Evolutionary conservation across 2,329 filamentous ascomycete species (phyloP).

Genomic region (Talaromyces sp.): DNA sequence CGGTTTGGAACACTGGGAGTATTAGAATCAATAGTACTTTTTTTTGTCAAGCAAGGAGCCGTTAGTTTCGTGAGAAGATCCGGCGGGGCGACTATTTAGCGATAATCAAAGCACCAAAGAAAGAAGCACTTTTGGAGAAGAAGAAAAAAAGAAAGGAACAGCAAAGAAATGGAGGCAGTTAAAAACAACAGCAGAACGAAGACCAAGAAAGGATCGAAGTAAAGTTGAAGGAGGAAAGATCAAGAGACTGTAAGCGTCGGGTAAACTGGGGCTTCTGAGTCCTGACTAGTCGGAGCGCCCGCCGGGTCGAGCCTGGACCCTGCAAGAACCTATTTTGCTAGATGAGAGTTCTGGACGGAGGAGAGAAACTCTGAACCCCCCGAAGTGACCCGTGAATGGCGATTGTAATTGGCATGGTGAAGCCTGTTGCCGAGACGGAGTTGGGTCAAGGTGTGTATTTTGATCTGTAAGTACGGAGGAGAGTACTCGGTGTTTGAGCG

Average conservation of each 20-base stretch:
- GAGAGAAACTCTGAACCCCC: background rate
- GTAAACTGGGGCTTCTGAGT: constrained; percentile 2
- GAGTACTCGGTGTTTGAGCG: background rate
- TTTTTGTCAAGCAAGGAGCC: constrained; percentile 6
- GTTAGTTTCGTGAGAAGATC: background rate
- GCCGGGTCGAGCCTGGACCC: constrained; percentile 5
- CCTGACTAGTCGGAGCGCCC: background rate
- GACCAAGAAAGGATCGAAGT: background rate
- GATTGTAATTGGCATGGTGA: background rate
- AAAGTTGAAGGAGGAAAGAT: background rate
- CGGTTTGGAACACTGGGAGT: background rate
- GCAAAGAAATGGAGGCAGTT: background rate
- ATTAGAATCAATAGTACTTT: constrained; percentile 4
- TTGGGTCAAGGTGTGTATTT: too few species aligned
- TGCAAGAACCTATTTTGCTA: background rate
- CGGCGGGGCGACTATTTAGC: background rate
- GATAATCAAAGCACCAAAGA: too few species aligned
- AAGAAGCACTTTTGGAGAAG: constrained; percentile 1
- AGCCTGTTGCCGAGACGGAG: background rate
- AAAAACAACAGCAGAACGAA: constrained; percentile 2
- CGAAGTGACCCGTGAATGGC: background rate
- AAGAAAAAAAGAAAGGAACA: background rate
- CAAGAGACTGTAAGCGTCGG: background rate
- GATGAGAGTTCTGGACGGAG: background rate
- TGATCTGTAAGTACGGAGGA: background rate